Base-by-base conservation (phyloP, 768 basidiomycete genomes). In the Mycena rosella region DNA sequence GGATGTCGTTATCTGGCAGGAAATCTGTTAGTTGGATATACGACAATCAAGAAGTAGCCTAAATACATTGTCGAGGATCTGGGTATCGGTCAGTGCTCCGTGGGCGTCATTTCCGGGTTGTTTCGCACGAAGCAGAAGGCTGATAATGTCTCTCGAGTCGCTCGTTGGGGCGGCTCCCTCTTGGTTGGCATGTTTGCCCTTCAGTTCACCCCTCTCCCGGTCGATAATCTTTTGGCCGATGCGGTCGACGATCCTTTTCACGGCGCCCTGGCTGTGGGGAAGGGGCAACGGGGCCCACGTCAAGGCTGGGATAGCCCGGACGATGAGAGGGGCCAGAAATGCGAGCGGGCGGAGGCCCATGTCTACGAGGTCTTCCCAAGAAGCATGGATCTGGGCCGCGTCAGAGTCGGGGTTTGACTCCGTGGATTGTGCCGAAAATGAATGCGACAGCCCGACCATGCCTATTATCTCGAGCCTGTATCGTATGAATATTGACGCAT, bases 371-470 rank as follows among this genome's bases (percentile, higher is more conserved):
- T 65, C 22, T 5, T 62, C 47, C 76, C 75, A 78, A 30, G 77
- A 71, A 6, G 55, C 64, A 49, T 30, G n/a, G 57, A 78, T 78
- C 22, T 69, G 72, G 7, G 68, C 71, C 1, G 75, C 76, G 22
- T 77, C 76, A n/a, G 64, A 65, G 26, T 56, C 22, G 55, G 42
- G 20, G 18, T 3, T 22, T 14, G 18, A 67, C 22, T 29, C 63
- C 34, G 40, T 34, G 0, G 64, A 56, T 61, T 68, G 67, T 7
- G 72, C 71, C 9, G 61, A 59, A 72, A 84, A 84, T 68, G 82
- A 78, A 72, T 83, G 79, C 27, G 78, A 80, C 51, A 84, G 83
- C 2, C 74, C 83, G 58, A 83, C 80, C 40, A 76, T 75, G 5
- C 77, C 78, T 34, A 79, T 75, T 40, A 77, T 75, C 52, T 78